Evolutionary conservation across 768 basidiomycete species (phyloP).

Genomic region (Suillus placidus): DNA sequence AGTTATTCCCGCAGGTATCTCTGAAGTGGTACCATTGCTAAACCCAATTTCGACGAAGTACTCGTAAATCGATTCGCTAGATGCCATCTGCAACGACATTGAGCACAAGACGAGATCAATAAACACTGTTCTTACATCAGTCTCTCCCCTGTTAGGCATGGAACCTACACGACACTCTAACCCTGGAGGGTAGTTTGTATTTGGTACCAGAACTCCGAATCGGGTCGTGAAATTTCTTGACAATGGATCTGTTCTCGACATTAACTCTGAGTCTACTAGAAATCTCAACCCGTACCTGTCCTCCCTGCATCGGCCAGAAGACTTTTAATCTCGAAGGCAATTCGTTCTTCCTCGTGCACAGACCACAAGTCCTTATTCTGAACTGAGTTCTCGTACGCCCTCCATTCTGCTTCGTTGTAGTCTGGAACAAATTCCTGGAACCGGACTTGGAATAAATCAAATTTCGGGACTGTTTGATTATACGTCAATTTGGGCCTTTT

Average conservation of each 20-base stretch:
- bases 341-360: constrained; percentile 21
- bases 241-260: neutral
- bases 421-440: too few relatives aligned
- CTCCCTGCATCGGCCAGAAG: neutral
- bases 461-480: too few relatives aligned
- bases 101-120: neutral
- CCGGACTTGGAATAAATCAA: too few relatives aligned
- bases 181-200: constrained; percentile 24
- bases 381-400: neutral
- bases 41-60: constrained; percentile 21
- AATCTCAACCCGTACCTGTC: neutral
- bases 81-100: neutral
- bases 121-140: neutral
- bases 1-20: constrained; percentile 22
- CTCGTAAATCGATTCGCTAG: constrained; percentile 20
- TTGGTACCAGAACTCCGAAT: constrained; percentile 23
- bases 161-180: constrained; percentile 12
- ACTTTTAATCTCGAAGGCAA: constrained; percentile 20
- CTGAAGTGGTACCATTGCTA: constrained; percentile 17
- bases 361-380: constrained; percentile 20
- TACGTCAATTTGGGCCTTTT: neutral
- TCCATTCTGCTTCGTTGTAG: neutral
- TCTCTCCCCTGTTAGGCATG: neutral
- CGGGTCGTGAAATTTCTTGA: neutral
- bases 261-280: constrained; percentile 8